Evolutionary conservation across 106 monocot species (phyloP), one percentile per base, ranked within the genome.

Genomic region (Dendrobium catenatum): DNA sequence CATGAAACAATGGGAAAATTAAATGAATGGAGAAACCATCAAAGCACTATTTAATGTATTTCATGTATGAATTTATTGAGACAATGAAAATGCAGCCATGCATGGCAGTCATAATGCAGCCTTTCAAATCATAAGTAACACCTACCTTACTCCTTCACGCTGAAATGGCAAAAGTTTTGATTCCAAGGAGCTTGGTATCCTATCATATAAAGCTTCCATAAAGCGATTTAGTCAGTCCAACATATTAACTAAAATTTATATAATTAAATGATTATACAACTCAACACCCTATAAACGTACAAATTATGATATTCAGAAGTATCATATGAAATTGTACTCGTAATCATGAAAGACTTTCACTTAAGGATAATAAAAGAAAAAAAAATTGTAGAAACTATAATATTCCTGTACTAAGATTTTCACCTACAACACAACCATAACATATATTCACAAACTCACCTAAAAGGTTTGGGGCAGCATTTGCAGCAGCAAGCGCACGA

Each of bases 131-230:
- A 42, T 68, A 79, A 5, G 43, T 70, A 68, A 15, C 40, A 40
- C 86, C 72, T 90, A 98, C 97, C 97, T 95, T 77, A 99, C 86
- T 77, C 98, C 98, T 87, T 99, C 98, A 68, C 91, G 83, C 84
- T 99, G 98, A 78, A 99, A 99, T n/a, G 91, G 89, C 44, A 99
- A 80, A 82, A 99, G 98, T 85, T 90, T 95, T 56, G 89, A 83
- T 77, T 99, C 93, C 72, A 99, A 66, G 80, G 80, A 80, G 54
- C 78, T 83, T 61, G 98, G 95, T 85, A 99, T 95, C 84, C 85
- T 93, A 31, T 84, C 90, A 89, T 99, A 95, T 22, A 89, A 58
- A 83, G 81, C 97, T 97, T 79, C 68, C 64, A 82, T 68, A 88
- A 46, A 40, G 79, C 24, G 41, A 55, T 44, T 29, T 27, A 68